phyloP scores from a whole-genome alignment of 2,329 filamentous ascomycete genomes.

The Fusarium camptoceras region DNA sequence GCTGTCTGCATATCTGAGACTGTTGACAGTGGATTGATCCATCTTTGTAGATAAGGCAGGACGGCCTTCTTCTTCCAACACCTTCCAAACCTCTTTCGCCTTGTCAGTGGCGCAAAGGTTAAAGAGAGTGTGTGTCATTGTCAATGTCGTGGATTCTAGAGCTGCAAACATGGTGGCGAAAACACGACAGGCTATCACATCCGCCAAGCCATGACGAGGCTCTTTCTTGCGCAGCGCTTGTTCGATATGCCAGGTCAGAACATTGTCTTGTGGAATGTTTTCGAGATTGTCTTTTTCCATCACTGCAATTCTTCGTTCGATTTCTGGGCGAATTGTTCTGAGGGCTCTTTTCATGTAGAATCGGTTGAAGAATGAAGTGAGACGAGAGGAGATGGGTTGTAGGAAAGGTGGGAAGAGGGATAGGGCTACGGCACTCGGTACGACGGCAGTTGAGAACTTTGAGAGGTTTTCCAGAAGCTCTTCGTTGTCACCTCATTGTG shows the following conservation, averaged over 20 bases:
- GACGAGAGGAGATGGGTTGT: background rate
- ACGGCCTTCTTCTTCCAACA: background rate
- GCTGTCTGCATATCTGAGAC: background rate
- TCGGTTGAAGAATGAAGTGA: background rate
- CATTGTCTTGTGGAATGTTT: background rate
- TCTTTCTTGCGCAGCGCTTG: background rate
- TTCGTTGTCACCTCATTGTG: background rate
- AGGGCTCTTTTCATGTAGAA: background rate
- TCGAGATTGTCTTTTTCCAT: rapidly evolving
- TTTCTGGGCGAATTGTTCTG: background rate
- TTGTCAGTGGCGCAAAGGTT: background rate
- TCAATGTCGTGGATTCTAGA: background rate
- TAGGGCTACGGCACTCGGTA: background rate
- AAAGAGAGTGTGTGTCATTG: background rate
- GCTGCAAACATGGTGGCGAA: background rate
- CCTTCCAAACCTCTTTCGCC: rapidly evolving
- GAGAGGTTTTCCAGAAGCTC: background rate
- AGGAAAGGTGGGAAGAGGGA: background rate
- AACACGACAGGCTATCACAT: background rate
- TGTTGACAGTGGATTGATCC: rapidly evolving
- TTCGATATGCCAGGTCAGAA: background rate
- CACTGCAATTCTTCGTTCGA: background rate
- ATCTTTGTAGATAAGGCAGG: rapidly evolving
- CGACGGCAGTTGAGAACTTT: background rate
- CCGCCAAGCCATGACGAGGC: background rate